These are phyloP conservation scores for Phytophthora quininea DNA, from an alignment of 352 stramenopile species.

Conservation along the genomic window DNA sequence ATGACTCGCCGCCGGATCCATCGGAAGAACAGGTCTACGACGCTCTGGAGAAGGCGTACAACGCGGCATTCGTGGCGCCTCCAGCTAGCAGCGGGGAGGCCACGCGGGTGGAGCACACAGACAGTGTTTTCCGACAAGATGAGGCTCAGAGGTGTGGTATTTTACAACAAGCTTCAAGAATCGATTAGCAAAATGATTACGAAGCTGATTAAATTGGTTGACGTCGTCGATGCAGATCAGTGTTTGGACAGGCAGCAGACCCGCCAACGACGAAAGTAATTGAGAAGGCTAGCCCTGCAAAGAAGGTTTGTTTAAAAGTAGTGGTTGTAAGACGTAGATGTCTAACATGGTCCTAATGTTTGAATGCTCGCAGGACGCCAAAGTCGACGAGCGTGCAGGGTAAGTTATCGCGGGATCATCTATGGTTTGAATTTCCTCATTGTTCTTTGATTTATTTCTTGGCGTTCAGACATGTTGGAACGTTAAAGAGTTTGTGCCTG, in stretches of 20 bases:
- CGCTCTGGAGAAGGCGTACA: constrained; percentile 67
- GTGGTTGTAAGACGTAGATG: background rate
- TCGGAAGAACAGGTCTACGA: constrained; percentile 48
- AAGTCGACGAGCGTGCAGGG: constrained; percentile 9
- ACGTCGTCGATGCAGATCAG: background rate
- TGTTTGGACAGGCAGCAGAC: background rate
- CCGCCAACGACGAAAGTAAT: background rate
- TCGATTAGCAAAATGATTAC: constrained; percentile 1
- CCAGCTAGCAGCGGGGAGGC: background rate
- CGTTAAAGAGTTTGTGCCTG: constrained; percentile 37
- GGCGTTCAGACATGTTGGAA: constrained; percentile 30
- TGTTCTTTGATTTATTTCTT: constrained; percentile 6
- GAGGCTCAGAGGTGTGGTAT: constrained; percentile 18
- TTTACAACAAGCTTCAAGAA: background rate
- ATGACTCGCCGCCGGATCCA: constrained; percentile 49
- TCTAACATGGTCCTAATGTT: background rate
- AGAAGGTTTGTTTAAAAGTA: background rate
- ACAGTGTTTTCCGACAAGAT: constrained; percentile 2
- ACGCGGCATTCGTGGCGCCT: constrained; percentile 49
- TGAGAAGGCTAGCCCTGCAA: background rate
- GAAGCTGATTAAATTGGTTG: background rate
- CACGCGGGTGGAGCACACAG: background rate
- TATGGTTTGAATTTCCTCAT: constrained; percentile 5
- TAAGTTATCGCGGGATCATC: constrained; percentile 14
- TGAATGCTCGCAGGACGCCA: background rate